These are phyloP conservation scores for Dryadomyces sulphureus DNA, from an alignment of 2,329 filamentous ascomycete species.

Conservation along the genomic window DNA sequence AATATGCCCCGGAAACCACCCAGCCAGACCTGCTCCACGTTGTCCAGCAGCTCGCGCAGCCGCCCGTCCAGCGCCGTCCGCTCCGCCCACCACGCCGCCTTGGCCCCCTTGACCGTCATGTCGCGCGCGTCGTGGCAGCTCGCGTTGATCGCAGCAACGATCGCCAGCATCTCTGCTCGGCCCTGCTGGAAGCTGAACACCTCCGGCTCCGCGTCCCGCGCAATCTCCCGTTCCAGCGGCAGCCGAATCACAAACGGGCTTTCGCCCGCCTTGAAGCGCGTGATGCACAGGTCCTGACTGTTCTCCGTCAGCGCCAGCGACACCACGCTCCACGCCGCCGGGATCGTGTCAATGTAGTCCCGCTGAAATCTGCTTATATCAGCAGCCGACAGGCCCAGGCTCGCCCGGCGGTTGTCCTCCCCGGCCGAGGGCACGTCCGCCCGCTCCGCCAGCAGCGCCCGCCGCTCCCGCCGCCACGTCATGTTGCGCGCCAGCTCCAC, in stretches of 20 bases:
- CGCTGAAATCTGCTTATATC: constrained; percentile 55
- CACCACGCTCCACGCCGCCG: constrained; percentile 67
- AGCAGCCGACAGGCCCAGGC: constrained; percentile 18
- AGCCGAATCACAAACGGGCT: constrained; percentile 77
- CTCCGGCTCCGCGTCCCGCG: constrained; percentile 52
- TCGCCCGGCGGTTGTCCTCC: neutral
- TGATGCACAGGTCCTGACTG: constrained; percentile 72
- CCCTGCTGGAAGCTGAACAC: constrained; percentile 75
- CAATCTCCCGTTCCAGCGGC: constrained; percentile 69
- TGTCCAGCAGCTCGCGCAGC: constrained; percentile 63
- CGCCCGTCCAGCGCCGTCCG: constrained; percentile 66
- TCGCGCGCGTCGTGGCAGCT: constrained; percentile 63
- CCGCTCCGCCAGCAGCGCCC: constrained; percentile 33
- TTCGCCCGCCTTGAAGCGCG: constrained; percentile 62
- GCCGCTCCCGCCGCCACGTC: constrained; percentile 50
- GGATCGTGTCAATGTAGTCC: constrained; percentile 76
- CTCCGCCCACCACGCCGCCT: constrained; percentile 79
- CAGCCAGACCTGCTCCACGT: constrained; percentile 86
- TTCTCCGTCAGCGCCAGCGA: constrained; percentile 75
- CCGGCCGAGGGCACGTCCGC: neutral
- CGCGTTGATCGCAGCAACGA: constrained; percentile 68
- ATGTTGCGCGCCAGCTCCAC: constrained; percentile 58
- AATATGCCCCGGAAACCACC: constrained; percentile 94
- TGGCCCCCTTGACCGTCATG: constrained; percentile 58
- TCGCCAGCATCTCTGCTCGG: constrained; percentile 63